These are phyloP conservation scores for Globisporangium alternatum DNA, from an alignment of 352 stramenopile genomes.

Conservation along the genomic window DNA sequence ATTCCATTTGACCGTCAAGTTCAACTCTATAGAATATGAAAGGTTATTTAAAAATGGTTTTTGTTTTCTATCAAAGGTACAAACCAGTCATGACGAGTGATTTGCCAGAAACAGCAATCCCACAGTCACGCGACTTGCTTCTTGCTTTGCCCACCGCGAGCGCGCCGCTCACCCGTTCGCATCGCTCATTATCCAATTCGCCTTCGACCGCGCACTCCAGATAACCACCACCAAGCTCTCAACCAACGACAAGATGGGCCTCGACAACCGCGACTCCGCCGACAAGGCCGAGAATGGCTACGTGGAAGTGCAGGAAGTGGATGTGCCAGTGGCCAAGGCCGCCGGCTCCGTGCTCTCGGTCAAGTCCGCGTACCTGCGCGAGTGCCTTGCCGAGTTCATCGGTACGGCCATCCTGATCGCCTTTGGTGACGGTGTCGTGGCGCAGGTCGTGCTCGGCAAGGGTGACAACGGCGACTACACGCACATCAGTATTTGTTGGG, in stretches of 20 bases:
- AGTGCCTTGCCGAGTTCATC: slow-evolving; percentile 65
- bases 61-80: background rate
- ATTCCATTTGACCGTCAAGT: no score
- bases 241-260: slow-evolving; percentile 3
- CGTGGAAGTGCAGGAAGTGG: background rate
- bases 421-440: slow-evolving; percentile 63
- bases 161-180: background rate
- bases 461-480: slow-evolving; percentile 48
- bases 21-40: no score
- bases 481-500: slow-evolving; percentile 59
- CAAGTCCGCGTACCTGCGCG: slow-evolving; percentile 35
- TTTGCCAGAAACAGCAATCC: background rate
- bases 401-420: slow-evolving; percentile 34
- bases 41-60: background rate
- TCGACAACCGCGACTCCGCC: slow-evolving; percentile 15
- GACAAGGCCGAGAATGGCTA: slow-evolving; percentile 17
- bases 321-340: slow-evolving; percentile 4
- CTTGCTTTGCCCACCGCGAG: background rate
- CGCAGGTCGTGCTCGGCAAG: slow-evolving; percentile 48
- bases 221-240: background rate
- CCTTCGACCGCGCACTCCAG: slow-evolving; percentile 2
- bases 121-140: background rate
- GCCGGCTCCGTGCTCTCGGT: slow-evolving; percentile 8
- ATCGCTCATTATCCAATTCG: slow-evolving; percentile 13
- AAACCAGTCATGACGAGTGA: background rate